Evolutionary conservation across 495 filamentous ascomycete genomes (phyloP).

Genomic region (Penicillium alfredii): DNA sequence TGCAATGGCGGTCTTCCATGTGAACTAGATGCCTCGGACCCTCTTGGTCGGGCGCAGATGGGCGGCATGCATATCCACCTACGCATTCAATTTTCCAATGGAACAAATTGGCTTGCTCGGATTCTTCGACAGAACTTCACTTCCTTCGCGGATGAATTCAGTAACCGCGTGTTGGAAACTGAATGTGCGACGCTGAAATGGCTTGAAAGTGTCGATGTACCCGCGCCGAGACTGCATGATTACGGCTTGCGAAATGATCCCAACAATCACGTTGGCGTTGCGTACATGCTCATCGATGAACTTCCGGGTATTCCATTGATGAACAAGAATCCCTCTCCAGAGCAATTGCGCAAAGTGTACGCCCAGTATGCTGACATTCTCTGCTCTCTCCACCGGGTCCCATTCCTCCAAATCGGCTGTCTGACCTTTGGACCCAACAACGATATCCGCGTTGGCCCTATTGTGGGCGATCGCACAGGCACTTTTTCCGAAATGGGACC

Average conservation of each 20-base stretch:
- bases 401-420: constrained; percentile 7
- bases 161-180: constrained; percentile 12
- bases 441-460: constrained; percentile 10
- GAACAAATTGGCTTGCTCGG: constrained; percentile 11
- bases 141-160: constrained; percentile 11
- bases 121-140: constrained; percentile 18
- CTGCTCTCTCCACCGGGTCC: constrained; percentile 1
- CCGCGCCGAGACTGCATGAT: constrained; percentile 9
- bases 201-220: constrained; percentile 10
- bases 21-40: constrained; percentile 2
- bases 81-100: constrained; percentile 10
- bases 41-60: constrained; percentile 8
- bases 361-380: constrained; percentile 8
- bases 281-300: constrained; percentile 14
- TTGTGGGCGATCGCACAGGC: constrained; percentile 16
- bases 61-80: constrained; percentile 15
- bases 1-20: background rate
- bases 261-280: constrained; percentile 9
- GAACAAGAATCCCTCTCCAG: constrained; percentile 7
- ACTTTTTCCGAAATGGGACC: constrained; percentile 3
- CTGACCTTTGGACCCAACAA: constrained; percentile 5
- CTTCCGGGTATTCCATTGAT: constrained; percentile 13
- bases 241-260: constrained; percentile 13
- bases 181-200: constrained; percentile 20
- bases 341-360: constrained; percentile 11